Conservation (phyloP, 1,284 basidiomycete species). For the Phenoliferia sp. region DNA sequence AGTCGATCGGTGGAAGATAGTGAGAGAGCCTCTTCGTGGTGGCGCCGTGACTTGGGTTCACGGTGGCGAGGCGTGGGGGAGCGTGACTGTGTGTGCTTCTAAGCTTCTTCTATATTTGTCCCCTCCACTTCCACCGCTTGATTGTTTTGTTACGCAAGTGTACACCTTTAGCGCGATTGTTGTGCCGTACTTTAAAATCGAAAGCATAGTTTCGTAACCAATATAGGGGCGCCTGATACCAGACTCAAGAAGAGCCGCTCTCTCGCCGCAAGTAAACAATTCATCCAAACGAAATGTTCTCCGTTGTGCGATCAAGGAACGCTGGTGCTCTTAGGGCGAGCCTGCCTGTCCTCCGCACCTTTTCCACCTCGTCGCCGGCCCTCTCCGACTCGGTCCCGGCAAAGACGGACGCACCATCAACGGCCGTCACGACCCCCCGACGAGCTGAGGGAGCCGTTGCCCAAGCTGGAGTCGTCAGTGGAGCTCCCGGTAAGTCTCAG, state of each 20-base stretch:
- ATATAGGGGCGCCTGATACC: no score
- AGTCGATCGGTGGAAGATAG: background rate
- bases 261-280: background rate
- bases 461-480: conserved; percentile 42
- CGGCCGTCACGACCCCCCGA: background rate
- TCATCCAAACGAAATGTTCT: background rate
- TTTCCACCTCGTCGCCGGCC: background rate
- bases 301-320: background rate
- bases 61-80: no score
- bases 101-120: no score
- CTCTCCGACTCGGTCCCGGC: background rate
- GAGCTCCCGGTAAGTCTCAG: conserved; percentile 41
- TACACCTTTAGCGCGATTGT: no score
- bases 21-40: background rate
- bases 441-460: conserved; percentile 25
- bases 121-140: no score
- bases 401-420: background rate
- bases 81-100: no score
- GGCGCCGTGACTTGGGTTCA: no score
- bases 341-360: background rate
- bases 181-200: no score
- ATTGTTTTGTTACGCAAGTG: no score
- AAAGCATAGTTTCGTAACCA: no score
- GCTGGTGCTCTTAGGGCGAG: no score
- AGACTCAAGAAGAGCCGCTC: no score